phyloP scores from a whole-genome alignment of 345 rosid species.

The Moricandia moricandioides region DNA sequence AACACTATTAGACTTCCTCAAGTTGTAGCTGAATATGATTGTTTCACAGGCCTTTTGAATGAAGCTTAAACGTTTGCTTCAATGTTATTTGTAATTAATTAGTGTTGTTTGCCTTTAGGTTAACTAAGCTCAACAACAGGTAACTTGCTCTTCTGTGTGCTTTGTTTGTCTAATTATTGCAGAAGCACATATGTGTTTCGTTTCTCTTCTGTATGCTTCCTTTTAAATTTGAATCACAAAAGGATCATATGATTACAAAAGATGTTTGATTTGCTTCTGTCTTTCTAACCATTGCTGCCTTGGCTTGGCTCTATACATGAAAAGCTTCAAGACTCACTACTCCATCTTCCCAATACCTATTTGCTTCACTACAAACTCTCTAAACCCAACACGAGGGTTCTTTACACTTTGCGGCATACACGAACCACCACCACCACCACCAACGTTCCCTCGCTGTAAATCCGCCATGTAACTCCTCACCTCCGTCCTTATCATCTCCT shows the following conservation, averaged over 20 bases:
- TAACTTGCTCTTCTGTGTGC: no score
- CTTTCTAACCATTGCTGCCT: slow-evolving; percentile 19
- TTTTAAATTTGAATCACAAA: slow-evolving; percentile 18
- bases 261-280: slow-evolving; percentile 2
- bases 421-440: slow-evolving; percentile 41
- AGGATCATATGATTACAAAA: slow-evolving; percentile 30
- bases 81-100: no score
- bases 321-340: slow-evolving; percentile 25
- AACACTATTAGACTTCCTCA: slow-evolving; percentile 79
- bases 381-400: slow-evolving; percentile 55
- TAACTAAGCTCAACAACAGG: no score
- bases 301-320: slow-evolving; percentile 59
- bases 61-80: no score
- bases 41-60: no score
- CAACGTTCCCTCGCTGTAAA: slow-evolving; percentile 45
- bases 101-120: no score
- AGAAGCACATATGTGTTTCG: not conserved
- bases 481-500: slow-evolving; percentile 88
- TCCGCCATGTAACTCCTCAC: slow-evolving; percentile 78
- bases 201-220: not conserved
- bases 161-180: no score
- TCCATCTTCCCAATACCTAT: slow-evolving; percentile 59
- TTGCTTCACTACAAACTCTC: slow-evolving; percentile 57
- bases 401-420: slow-evolving; percentile 49
- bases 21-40: no score